phyloP scores from a whole-genome alignment of 2,329 filamentous ascomycete genomes.

The Penicillium glabrum region DNA sequence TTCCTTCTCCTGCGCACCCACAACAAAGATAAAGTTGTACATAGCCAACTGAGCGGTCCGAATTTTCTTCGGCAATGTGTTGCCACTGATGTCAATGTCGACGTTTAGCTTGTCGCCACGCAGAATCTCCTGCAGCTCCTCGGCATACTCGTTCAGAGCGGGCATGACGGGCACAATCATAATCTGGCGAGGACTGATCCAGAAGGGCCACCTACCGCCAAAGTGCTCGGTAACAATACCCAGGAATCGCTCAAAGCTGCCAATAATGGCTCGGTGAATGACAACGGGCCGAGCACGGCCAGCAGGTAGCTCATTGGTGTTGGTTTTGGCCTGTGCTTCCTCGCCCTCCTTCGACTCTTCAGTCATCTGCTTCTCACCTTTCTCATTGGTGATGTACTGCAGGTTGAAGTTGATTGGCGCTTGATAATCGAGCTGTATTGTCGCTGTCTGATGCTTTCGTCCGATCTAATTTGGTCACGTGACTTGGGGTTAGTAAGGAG shows the following conservation, averaged over 20 bases:
- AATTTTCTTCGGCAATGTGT: conserved; percentile 55
- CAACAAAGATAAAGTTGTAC: conserved; percentile 58
- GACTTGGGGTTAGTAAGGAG: too few species aligned
- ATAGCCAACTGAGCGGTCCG: conserved; percentile 49
- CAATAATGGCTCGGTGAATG: conserved; percentile 53
- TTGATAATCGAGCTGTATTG: conserved; percentile 71
- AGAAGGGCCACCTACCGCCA: conserved; percentile 54
- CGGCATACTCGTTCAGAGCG: conserved; percentile 48
- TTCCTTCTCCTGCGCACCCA: conserved; percentile 63
- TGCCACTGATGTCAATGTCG: conserved; percentile 50
- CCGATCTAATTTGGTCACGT: too few species aligned
- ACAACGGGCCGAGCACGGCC: conserved; percentile 52
- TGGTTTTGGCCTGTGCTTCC: conserved; percentile 41
- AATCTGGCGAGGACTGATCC: conserved; percentile 53
- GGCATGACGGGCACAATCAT: conserved; percentile 54
- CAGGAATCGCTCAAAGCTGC: conserved; percentile 53
- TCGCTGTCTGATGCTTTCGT: too few species aligned
- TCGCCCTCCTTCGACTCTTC: conserved; percentile 38
- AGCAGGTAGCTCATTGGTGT: conserved; percentile 33
- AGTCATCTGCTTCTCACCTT: conserved; percentile 19
- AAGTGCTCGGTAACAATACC: conserved; percentile 54
- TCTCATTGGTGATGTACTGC: conserved; percentile 76
- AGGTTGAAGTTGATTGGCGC: conserved; percentile 82
- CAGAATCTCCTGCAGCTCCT: conserved; percentile 48
- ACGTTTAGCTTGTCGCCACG: conserved; percentile 47